Percentiles rank a stretch among this genome's conserved stretches.
Conservation (phyloP, 495 filamentous ascomycete species). For the Lineolata rhizophorae region DNA sequence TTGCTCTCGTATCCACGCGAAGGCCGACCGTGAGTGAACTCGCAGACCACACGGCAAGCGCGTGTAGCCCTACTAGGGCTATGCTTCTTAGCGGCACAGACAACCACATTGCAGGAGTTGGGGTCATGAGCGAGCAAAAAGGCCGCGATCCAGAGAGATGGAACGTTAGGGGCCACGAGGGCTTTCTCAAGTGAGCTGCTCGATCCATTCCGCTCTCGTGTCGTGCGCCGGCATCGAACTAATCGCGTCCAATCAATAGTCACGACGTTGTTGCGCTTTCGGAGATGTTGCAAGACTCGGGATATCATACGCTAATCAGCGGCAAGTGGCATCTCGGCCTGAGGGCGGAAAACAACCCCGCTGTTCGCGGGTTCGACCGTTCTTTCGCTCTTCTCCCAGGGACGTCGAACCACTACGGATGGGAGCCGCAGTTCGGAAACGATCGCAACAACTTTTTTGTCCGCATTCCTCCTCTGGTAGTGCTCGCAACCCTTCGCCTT, state of each 20-base stretch:
- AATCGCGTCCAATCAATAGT: too few species aligned
- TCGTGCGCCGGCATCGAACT: too few species aligned
- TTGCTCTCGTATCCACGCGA: too few species aligned
- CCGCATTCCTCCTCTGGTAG: too few species aligned
- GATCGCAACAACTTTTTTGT: too few species aligned
- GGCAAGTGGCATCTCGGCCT: slow-evolving; percentile 33
- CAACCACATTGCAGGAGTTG: slow-evolving; percentile 27
- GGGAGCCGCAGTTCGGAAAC: slow-evolving; percentile 31
- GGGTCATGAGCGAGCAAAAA: too few species aligned
- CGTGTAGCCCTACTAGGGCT: slow-evolving; percentile 39
- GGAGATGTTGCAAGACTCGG: slow-evolving; percentile 35
- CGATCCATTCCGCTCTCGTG: too few species aligned
- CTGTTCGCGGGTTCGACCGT: slow-evolving; percentile 15
- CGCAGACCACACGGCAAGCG: slow-evolving; percentile 40
- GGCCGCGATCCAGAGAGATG: too few species aligned
- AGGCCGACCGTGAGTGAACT: too few species aligned
- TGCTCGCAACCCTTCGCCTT: too few species aligned
- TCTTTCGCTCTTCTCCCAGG: slow-evolving; percentile 31
- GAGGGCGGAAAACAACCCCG: slow-evolving; percentile 11
- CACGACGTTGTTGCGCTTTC: slow-evolving; percentile 37
- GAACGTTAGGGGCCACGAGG: slow-evolving; percentile 48
- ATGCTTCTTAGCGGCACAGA: slow-evolving; percentile 34
- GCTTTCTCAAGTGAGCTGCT: too few species aligned
- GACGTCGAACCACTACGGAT: slow-evolving; percentile 39
- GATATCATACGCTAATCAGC: slow-evolving; percentile 39